Evolutionary conservation across 345 rosid species (phyloP).

Genomic region (Kandelia obovata): DNA sequence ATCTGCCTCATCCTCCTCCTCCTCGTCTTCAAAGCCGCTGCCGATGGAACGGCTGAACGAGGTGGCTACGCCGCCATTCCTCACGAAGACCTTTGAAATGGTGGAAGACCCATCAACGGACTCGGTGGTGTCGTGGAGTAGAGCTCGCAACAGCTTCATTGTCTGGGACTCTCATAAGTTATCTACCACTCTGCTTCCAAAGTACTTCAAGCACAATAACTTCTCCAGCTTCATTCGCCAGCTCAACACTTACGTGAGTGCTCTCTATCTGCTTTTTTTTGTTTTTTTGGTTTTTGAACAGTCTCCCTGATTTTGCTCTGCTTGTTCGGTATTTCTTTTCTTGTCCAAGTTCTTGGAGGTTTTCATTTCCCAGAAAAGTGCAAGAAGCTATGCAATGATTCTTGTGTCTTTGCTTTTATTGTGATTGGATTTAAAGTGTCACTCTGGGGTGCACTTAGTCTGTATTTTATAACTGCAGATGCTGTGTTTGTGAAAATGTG

Average conservation of each 20-base stretch:
- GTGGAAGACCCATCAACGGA: constrained; percentile 28
- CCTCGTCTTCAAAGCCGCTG: constrained; percentile 46
- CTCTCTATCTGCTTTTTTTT: not conserved
- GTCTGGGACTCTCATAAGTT: constrained; percentile 29
- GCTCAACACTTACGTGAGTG: constrained; percentile 34
- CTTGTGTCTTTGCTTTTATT: no score
- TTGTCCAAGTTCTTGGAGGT: no score
- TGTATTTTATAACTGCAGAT: not conserved
- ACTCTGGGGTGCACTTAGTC: not conserved
- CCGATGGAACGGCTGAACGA: constrained; percentile 75
- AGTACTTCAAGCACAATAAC: constrained; percentile 30
- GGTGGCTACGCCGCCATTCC: constrained; percentile 50
- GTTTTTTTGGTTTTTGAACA: not conserved
- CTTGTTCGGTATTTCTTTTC: not conserved
- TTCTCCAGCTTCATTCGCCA: constrained; percentile 38
- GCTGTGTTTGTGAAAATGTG: constrained; percentile 4
- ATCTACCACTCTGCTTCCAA: constrained; percentile 25
- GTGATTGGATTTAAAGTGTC: not conserved
- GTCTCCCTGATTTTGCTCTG: not conserved
- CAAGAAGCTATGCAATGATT: no score
- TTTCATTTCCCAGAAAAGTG: no score
- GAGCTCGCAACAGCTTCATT: constrained; percentile 27
- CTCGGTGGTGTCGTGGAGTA: constrained; percentile 24
- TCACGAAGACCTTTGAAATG: constrained; percentile 26
- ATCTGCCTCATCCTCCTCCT: constrained; percentile 40